Conservation (phyloP, 306 rosid genomes). For the Albizia julibrissin region DNA sequence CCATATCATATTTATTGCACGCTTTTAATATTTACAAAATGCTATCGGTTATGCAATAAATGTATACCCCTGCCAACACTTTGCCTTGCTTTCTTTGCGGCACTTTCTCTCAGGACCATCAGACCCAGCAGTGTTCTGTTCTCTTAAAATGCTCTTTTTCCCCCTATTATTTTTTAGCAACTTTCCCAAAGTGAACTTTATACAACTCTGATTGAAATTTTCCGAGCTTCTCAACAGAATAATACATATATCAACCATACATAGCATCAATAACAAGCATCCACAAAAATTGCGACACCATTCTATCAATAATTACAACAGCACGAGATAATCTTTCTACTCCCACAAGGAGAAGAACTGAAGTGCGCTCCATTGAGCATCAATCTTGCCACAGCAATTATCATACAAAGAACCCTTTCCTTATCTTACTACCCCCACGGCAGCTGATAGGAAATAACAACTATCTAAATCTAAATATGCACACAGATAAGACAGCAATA, state of each 20-base stretch:
- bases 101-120: background rate
- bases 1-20: background rate
- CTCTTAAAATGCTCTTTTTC: background rate
- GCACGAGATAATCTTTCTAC: background rate
- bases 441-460: background rate
- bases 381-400: conserved; percentile 24
- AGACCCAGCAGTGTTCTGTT: conserved; percentile 3
- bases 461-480: background rate
- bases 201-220: conserved; percentile 1
- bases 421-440: background rate
- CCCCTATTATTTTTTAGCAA: background rate
- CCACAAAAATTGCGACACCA: background rate
- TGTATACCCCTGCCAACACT: background rate
- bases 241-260: conserved; percentile 4
- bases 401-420: background rate
- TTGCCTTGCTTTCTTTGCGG: background rate
- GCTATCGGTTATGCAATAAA: background rate
- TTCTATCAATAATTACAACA: background rate
- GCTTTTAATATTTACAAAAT: background rate
- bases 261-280: conserved; percentile 11
- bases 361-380: conserved; percentile 1
- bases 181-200: background rate
- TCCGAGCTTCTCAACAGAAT: conserved; percentile 7
- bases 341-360: background rate
- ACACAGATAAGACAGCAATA: background rate